phyloP scores from a whole-genome alignment of 306 rosid species.

The Bauhinia variegata region DNA sequence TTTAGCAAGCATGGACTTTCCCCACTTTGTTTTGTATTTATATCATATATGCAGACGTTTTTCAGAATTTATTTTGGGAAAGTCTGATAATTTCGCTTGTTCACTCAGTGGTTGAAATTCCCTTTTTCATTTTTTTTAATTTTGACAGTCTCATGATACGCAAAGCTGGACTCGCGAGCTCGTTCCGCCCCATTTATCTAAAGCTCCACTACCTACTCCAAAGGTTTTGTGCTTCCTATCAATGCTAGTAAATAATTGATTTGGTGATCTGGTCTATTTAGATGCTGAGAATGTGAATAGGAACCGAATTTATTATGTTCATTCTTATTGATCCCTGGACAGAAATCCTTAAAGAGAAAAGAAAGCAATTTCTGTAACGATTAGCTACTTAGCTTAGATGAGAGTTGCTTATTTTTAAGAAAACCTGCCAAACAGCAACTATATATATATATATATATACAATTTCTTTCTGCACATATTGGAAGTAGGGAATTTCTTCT shows the following conservation, averaged over 20 bases:
- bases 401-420: slow-evolving; percentile 7
- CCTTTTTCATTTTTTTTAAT: slow-evolving; percentile 28
- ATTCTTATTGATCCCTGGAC: background rate
- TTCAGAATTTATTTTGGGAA: slow-evolving; percentile 16
- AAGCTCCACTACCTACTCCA: slow-evolving; percentile 61
- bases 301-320: background rate
- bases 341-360: background rate
- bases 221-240: slow-evolving; percentile 64
- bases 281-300: slow-evolving; percentile 26
- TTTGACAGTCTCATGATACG: slow-evolving; percentile 57
- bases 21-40: slow-evolving; percentile 14
- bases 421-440: slow-evolving; percentile 4
- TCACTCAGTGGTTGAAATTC: slow-evolving; percentile 12
- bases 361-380: background rate
- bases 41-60: background rate
- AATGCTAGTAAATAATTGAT: slow-evolving; percentile 3
- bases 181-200: slow-evolving; percentile 64
- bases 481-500: background rate
- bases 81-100: slow-evolving; percentile 11
- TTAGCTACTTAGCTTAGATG: slow-evolving; percentile 15
- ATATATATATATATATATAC: background rate
- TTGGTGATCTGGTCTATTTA: slow-evolving; percentile 28
- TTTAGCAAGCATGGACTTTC: slow-evolving; percentile 1
- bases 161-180: slow-evolving; percentile 91
- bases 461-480: background rate